Base-by-base conservation (phyloP, 345 rosid species). In the Corchorus capsularis region DNA sequence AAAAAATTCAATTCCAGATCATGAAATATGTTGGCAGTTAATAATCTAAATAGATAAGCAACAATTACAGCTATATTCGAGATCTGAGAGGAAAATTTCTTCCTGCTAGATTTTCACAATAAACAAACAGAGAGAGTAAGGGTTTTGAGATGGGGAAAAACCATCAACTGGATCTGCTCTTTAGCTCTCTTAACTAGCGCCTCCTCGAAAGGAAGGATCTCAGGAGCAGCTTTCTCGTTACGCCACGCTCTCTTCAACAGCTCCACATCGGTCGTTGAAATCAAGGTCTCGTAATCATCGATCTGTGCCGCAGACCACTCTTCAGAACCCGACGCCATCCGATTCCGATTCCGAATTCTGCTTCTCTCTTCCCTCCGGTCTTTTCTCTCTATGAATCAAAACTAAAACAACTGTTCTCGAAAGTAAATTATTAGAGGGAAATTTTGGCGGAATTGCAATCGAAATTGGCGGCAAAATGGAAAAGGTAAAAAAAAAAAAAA, bases 211-310 rank as follows among this genome's bases (percentile, higher is more conserved):
- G 71, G 91, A 72, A 93, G 97, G 82, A 92, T 86, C 89, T 93
- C 95, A 16, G 95, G 98, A 43, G 97, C 94, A 20, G 95, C 91
- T 75, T 93, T 93, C 93, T 93, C 98, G 82, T 93, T 92, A n/a
- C 94, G 91, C 97, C 95, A 92, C 0, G 93, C 92, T 63, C 84
- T 76, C 81, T 81, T 90, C 84, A 92, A 79, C 2, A 87, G 89
- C 84, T 87, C 97, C 3, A 87, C 92, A 46, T 89, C 98, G 15
- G 91, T 86, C 55, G 91, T 88, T 5, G 92, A 89, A n/a, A 81
- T 80, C 82, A 82, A 20, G 41, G 87, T 78, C 84, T 92, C 95
- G 77, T 82, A 82, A 74, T 92, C 93, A 47, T 85, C 88, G 77
- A 54, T 55, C 78, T 61, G 46, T 37, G 52, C 52, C 60, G 73